Evolutionary conservation across 176 grass and related monocot genomes (phyloP), one percentile per base, ranked within the genome.

Genomic region (Oryza glumipatula): DNA sequence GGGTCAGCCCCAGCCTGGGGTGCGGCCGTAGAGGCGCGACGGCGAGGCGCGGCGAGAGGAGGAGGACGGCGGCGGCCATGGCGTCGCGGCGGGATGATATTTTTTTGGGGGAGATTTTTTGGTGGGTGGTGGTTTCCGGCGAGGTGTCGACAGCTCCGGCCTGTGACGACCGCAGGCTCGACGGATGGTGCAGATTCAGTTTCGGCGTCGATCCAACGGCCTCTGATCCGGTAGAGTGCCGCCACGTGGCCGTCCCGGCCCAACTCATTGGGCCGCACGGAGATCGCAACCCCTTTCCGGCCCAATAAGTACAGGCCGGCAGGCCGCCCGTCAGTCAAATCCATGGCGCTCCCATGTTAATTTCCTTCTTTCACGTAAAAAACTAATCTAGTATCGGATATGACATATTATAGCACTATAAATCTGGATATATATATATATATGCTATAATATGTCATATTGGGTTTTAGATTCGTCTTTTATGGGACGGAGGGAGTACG

Each of bases 41-140:
- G 8, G 81, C 56, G 66, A 84, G 51, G 8, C 44, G 71, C 46
- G 52, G 39, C 9, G 61, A 10, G 58, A 73, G 32, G 79, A 74
- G 68, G 23, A 86, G 79, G 10, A 66, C 73, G 38, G 73, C 32
- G 10, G 41, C 39, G 48, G 17, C 52, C 16, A 19, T 19, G 52
- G 52, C 16, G 16, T 47, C 11, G 11, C 9, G 10, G 22, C 7
- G 49, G 30, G 30, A 32, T 32, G 30, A 47, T 71, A 46, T 48
- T 79, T 38, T 8, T 24, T 12, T 1, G 70, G 21, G 21, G 70
- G 21, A 21, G 23, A 38, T 23, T 32, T 78, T 78, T 14, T 0
- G 9, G 47, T 7, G 47, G 8, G 35, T 11, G 47, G 12, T 77
- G 15, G 46, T 0, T 86, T 30, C 44, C 44, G 58, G 84, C 65